Conservation (phyloP, 441 rosid species). For the Euphorbia schlechtendalii region DNA sequence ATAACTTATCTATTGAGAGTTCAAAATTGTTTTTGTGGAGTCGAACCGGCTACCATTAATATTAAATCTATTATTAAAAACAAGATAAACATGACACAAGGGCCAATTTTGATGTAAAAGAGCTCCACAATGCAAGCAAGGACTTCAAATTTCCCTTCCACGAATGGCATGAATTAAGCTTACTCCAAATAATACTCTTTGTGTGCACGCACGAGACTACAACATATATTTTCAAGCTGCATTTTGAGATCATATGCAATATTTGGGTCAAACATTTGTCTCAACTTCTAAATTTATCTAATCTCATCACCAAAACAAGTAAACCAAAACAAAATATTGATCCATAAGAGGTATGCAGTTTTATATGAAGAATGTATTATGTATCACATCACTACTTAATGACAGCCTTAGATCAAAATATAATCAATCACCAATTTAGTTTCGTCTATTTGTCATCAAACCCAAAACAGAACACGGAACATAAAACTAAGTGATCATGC, state of each 20-base stretch:
- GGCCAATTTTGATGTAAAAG: slow-evolving; percentile 1
- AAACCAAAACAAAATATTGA: too few relatives aligned
- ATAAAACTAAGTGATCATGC: not conserved
- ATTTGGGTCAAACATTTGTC: not conserved
- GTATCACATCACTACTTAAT: too few relatives aligned
- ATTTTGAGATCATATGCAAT: not conserved
- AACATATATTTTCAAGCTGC: not conserved
- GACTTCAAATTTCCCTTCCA: slow-evolving; percentile 29
- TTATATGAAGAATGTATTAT: too few relatives aligned
- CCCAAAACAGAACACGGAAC: too few relatives aligned
- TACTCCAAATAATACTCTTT: slow-evolving; percentile 23
- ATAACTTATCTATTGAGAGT: too few relatives aligned
- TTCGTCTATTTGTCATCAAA: too few relatives aligned
- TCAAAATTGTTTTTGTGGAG: too few relatives aligned
- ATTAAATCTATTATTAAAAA: too few relatives aligned
- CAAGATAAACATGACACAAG: not conserved
- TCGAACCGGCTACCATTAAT: too few relatives aligned
- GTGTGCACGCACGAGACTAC: slow-evolving; percentile 13
- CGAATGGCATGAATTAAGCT: slow-evolving; percentile 20
- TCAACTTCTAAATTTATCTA: not conserved
- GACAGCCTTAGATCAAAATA: too few relatives aligned
- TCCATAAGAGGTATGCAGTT: too few relatives aligned
- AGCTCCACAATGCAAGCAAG: slow-evolving; percentile 27
- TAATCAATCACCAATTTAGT: too few relatives aligned
- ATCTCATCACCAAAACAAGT: not conserved